Base-by-base conservation (phyloP, 2,329 filamentous ascomycete species). In the Colletotrichum somersetense region DNA sequence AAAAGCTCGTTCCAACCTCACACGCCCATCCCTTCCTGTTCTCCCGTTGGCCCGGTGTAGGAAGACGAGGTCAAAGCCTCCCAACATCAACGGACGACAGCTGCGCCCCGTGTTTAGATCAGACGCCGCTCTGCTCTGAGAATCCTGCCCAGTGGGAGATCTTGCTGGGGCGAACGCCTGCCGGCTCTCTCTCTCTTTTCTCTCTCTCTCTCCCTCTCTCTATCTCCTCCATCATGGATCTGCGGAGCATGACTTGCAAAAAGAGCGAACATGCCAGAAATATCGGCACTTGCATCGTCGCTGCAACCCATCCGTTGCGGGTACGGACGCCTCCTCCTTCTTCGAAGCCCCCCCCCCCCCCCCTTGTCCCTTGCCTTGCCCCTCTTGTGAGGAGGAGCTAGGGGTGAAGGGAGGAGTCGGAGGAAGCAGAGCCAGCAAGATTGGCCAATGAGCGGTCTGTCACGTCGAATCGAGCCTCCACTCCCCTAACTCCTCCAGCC, bases 21-120 rank as follows among this genome's bases (percentile, higher is more conserved):
- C 33, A 20, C 16, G 23, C 5, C 33, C 12, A 5, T 48, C 35
- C 42, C 26, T 33, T 11, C 5, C 5, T 18, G 30, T 18, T n/a
- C 46, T 11, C 5, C 5, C 23, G 30, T 18, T n/a, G 35, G 23
- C 35, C 35, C 33, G 23, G 23, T 56, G 35, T 42, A 38, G n/a
- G 46, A 20, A 55, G 44, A 42, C 11, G 35, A 53, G 35, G 52
- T 53, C 64, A 58, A 48, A 44, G 62, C 62, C 53, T 42, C 40
- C 18, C n/a, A 44, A 44, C 46, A 57, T 50, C 57, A 67, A 67
- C 68, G 62, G 68, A 68, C 68, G 68, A 63, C 68, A 68, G 57
- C 57, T n/a, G 66, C 35, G 48, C 33, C 48, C 40, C 42, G 33
- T 62, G 33, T 12, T 52, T 53, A 58, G 58, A 68, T 71, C 68